phyloP scores from a whole-genome alignment of 2,329 filamentous ascomycete genomes.

The Aspergillus pseudoglaucus region DNA sequence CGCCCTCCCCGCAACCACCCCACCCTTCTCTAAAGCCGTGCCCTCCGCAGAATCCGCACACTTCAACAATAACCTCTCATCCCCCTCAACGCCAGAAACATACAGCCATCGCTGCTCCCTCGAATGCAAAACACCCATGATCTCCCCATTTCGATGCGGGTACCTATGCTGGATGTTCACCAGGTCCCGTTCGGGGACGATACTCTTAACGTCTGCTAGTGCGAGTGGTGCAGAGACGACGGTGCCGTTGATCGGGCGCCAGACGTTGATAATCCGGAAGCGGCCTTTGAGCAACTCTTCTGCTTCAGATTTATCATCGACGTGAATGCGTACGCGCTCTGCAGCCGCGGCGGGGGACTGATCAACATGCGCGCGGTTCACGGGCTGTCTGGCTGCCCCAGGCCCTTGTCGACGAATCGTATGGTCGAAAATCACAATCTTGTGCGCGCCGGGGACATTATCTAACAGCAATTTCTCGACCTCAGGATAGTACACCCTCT shows the following conservation, averaged over 20 bases:
- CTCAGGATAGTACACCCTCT: slow-evolving; percentile 74
- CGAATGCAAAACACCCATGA: slow-evolving; percentile 60
- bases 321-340: slow-evolving; percentile 61
- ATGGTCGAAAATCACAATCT: slow-evolving; percentile 76
- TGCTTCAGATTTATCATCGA: slow-evolving; percentile 57
- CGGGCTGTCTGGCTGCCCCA: slow-evolving; percentile 58
- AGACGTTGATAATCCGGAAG: slow-evolving; percentile 82
- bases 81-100: slow-evolving; percentile 67
- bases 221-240: slow-evolving; percentile 53
- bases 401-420: slow-evolving; percentile 66
- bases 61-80: slow-evolving; percentile 68
- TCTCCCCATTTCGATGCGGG: slow-evolving; percentile 64
- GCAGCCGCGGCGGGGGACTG: slow-evolving; percentile 64
- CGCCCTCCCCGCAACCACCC: slow-evolving; percentile 38
- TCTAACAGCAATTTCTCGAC: slow-evolving; percentile 65
- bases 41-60: slow-evolving; percentile 54
- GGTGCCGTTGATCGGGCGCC: slow-evolving; percentile 60
- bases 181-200: slow-evolving; percentile 53
- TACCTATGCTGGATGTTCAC: slow-evolving; percentile 70
- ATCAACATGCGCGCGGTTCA: slow-evolving; percentile 72
- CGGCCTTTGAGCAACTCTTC: slow-evolving; percentile 59
- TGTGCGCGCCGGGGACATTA: slow-evolving; percentile 58
- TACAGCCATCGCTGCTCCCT: slow-evolving; percentile 68
- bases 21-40: slow-evolving; percentile 40
- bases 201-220: slow-evolving; percentile 50